Conservation (phyloP, 2,329 filamentous ascomycete genomes). For the Karstenula rhodostoma region DNA sequence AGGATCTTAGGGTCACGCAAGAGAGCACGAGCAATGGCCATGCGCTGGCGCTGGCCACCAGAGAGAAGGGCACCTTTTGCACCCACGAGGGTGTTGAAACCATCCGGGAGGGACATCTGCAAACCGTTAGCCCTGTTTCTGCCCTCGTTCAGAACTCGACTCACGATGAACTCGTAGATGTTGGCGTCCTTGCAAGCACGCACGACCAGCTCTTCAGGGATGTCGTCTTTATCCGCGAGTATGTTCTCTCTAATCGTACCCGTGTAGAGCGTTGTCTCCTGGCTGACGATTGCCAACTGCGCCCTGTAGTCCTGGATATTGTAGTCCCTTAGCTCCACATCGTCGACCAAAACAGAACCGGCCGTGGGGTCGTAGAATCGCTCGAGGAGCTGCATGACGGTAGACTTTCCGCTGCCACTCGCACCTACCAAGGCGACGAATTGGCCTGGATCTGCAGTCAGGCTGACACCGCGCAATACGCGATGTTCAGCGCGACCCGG, state of each 20-base stretch:
- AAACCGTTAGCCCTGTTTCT: background rate
- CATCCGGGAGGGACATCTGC: conserved; percentile 61
- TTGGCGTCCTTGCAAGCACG: conserved; percentile 77
- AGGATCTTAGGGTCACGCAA: conserved; percentile 90
- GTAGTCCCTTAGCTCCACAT: conserved; percentile 78
- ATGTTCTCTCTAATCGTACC: conserved; percentile 91
- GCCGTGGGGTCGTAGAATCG: conserved; percentile 91
- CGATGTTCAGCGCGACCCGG: conserved; percentile 89
- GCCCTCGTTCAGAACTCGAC: background rate
- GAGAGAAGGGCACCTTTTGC: conserved; percentile 72
- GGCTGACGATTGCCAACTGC: conserved; percentile 88
- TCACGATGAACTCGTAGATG: conserved; percentile 49
- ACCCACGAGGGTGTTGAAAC: conserved; percentile 85
- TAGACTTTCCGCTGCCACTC: conserved; percentile 92
- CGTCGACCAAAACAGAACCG: conserved; percentile 83
- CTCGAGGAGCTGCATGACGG: conserved; percentile 89
- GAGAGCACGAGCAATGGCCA: conserved; percentile 93
- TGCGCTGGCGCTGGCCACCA: conserved; percentile 93
- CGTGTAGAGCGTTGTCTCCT: conserved; percentile 94
- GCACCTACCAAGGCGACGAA: conserved; percentile 93
- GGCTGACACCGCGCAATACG: conserved; percentile 85
- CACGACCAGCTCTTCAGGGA: conserved; percentile 76
- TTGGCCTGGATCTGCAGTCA: conserved; percentile 77
- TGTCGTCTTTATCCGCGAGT: conserved; percentile 68
- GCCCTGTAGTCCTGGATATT: conserved; percentile 85